A percentile compares a stretch with the other conserved stretches of the same genome.
Conservation (phyloP, 2,329 filamentous ascomycete genomes). For the Claviceps pazoutovae region DNA sequence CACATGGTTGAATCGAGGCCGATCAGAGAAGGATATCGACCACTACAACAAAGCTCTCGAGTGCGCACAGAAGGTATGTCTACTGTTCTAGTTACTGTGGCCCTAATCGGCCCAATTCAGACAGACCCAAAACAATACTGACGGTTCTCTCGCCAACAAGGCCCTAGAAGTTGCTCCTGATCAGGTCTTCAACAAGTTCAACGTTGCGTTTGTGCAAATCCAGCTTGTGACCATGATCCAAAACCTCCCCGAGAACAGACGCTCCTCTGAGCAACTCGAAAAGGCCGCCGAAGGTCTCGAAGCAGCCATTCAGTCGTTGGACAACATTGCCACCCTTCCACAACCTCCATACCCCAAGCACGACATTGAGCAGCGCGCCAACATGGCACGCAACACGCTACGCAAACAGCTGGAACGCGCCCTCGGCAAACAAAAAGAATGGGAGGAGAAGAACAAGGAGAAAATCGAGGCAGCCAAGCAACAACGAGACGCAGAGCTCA, state of each 20-base stretch:
- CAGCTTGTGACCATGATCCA: constrained; percentile 77
- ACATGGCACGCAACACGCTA: constrained; percentile 94
- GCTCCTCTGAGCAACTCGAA: constrained; percentile 67
- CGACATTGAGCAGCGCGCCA: constrained; percentile 87
- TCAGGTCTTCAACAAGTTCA: constrained; percentile 88
- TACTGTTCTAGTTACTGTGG: no score
- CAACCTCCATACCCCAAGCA: constrained; percentile 76
- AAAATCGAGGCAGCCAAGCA: constrained; percentile 72
- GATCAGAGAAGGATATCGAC: constrained; percentile 43
- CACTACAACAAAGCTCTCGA: constrained; percentile 43
- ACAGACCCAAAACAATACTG: background rate
- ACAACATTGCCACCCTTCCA: constrained; percentile 47
- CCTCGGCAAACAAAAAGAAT: constrained; percentile 72
- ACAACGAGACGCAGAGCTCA: constrained; percentile 66
- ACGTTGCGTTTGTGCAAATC: constrained; percentile 93
- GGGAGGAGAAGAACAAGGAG: constrained; percentile 83
- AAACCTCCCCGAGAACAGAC: constrained; percentile 58
- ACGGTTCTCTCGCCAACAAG: constrained; percentile 19
- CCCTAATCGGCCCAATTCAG: no score
- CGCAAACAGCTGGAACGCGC: constrained; percentile 81
- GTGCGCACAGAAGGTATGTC: constrained; percentile 47
- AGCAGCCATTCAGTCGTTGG: constrained; percentile 62
- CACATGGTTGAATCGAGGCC: constrained; percentile 72
- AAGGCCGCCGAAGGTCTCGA: constrained; percentile 70
- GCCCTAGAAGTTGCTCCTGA: constrained; percentile 68